Evolutionary conservation across 1,284 basidiomycete species (phyloP), one percentile per base, ranked within the genome.

Genomic region (Cryptococcus maquisensis): DNA sequence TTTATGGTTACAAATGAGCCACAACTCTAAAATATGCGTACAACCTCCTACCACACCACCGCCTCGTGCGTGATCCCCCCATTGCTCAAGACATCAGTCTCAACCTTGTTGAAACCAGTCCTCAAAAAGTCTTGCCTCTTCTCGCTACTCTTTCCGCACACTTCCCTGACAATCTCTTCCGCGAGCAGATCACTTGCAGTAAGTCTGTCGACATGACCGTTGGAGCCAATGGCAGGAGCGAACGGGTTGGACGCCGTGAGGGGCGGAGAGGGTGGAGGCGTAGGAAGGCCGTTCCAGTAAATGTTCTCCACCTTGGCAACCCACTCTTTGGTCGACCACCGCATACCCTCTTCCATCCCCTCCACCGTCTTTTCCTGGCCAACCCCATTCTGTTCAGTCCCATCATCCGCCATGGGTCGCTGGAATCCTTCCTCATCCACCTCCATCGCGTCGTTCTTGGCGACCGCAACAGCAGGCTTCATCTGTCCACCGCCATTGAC

Each of bases 401-500:
- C 78, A 51, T 69, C 75, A 61, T 80, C 63, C 76, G 79, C 83
- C 83, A 83, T 66, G 9, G 66, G 69, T 56, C 83, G 79, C 59
- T 83, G 73, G 61, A 82, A 83, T 12, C 86, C 84, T 69, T 88
- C 85, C 53, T 79, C 82, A 64, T 88, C 85, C 32, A 65, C 64
- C 20, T 64, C 55, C 55, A 56, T 58, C 13, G 51, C 47, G 16
- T 55, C 54, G 13, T 37, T 23, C 9, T 51, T 49, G 20, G 35
- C 42, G 32, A 49, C 51, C 16, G 43, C 51, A 10, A 35, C 42
- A 24, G 45, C 53, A n/a, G 75, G 84, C 61, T 86, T 86, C 65
- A 94, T 80, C 77, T 98, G 96, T 2, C 96, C 96, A 24, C 96
- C 95, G 3, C 96, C 95, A 69, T 98, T 98, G 47, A 97, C 90